These are phyloP conservation scores for Tephrocybe sp. DNA, from an alignment of 768 basidiomycete genomes.

Conservation along the genomic window DNA sequence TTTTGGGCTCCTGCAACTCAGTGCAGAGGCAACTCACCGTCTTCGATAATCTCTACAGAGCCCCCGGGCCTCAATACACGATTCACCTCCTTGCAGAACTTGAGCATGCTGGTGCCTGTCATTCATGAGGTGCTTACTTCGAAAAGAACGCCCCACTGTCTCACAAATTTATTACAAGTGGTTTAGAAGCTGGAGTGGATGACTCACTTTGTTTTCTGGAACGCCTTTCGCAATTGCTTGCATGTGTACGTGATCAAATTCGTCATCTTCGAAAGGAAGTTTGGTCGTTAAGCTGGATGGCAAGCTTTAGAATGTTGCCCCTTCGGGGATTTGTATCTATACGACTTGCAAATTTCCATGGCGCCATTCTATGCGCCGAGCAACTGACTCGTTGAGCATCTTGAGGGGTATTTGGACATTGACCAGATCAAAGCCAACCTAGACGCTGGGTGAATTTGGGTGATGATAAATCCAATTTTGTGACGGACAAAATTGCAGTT, in stretches of 20 bases:
- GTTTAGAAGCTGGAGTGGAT: neutral
- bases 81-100: slow-evolving; percentile 57
- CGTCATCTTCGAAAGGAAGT: slow-evolving; percentile 78
- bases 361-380: slow-evolving; percentile 63
- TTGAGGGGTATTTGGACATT: slow-evolving; percentile 65
- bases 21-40: slow-evolving; percentile 54
- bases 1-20: neutral
- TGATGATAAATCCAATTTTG: neutral
- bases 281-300: slow-evolving; percentile 63
- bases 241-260: slow-evolving; percentile 81
- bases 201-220: slow-evolving; percentile 70
- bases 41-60: slow-evolving; percentile 68
- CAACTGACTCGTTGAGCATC: slow-evolving; percentile 47
- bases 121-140: slow-evolving; percentile 41
- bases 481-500: slow-evolving; percentile 55
- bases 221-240: slow-evolving; percentile 62
- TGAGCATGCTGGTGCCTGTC: neutral
- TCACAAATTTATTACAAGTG: slow-evolving; percentile 2
- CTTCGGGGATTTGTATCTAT: neutral
- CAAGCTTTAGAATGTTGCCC: neutral
- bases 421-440: slow-evolving; percentile 81
- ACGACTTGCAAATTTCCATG: slow-evolving; percentile 71
- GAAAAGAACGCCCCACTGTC: slow-evolving; percentile 65
- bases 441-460: neutral
- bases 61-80: slow-evolving; percentile 70